These are phyloP conservation scores for Candida cerambycidarum DNA, from an alignment of 805 yeast species.

Conservation along the genomic window DNA sequence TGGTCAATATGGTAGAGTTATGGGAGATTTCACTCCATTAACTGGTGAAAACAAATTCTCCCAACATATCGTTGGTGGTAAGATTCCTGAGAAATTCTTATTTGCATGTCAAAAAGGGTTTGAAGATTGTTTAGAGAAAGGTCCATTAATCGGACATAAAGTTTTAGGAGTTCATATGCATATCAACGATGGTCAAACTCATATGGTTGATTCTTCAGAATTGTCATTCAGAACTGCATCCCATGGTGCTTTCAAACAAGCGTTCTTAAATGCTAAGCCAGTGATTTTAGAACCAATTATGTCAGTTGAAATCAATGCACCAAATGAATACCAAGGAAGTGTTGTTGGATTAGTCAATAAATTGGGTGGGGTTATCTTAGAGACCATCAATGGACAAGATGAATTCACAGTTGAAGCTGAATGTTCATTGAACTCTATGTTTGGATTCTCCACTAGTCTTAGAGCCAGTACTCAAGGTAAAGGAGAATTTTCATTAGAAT, in stretches of 20 bases:
- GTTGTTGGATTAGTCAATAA: slow-evolving; percentile 91
- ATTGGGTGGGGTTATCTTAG: slow-evolving; percentile 86
- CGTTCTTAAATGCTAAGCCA: slow-evolving; percentile 81
- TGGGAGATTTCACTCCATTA: slow-evolving; percentile 71
- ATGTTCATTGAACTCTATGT: slow-evolving; percentile 94
- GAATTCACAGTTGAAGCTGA: slow-evolving; percentile 93
- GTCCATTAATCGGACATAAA: slow-evolving; percentile 93
- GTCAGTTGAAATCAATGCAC: slow-evolving; percentile 91
- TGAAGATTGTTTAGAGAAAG: slow-evolving; percentile 91
- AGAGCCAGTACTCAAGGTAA: slow-evolving; percentile 99
- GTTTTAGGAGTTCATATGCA: slow-evolving; percentile 93
- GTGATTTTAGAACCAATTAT: slow-evolving; percentile 94
- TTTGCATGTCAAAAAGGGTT: slow-evolving; percentile 95
- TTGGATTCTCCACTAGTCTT: slow-evolving; percentile 92
- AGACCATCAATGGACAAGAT: slow-evolving; percentile 90
- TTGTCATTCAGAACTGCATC: slow-evolving; percentile 94
- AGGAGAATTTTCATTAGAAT: slow-evolving; percentile 96
- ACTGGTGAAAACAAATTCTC: slow-evolving; percentile 74
- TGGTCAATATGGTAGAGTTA: slow-evolving; percentile 97
- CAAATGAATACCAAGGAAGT: slow-evolving; percentile 92
- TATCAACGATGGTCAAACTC: slow-evolving; percentile 95
- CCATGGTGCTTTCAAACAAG: slow-evolving; percentile 85
- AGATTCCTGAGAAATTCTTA: slow-evolving; percentile 91
- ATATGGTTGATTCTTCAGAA: slow-evolving; percentile 96
- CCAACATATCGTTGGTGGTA: slow-evolving; percentile 93